Evolutionary conservation across 2,329 filamentous ascomycete species (phyloP).

Genomic region (Colletotrichum sp.): DNA sequence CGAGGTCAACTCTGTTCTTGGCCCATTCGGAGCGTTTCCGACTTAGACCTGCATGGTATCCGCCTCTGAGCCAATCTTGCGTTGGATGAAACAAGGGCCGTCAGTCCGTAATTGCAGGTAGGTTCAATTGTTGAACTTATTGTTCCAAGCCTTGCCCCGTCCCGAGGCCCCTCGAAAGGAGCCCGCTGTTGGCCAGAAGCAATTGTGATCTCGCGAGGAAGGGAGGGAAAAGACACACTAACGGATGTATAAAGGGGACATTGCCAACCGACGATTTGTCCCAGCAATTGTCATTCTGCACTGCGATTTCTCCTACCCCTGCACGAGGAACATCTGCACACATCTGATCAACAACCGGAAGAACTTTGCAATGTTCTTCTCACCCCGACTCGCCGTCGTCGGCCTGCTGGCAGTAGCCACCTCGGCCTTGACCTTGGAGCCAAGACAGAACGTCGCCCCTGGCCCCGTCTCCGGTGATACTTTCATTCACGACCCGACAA

Average conservation of each 20-base stretch:
- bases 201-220: neutral
- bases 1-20: neutral
- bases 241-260: neutral
- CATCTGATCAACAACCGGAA: neutral
- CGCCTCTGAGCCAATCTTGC: neutral
- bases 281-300: fast-evolving
- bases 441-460: conserved; percentile 16
- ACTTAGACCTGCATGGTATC: neutral
- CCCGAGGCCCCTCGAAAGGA: neutral
- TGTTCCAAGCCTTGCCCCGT: neutral
- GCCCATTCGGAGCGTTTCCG: neutral
- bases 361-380: neutral
- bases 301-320: neutral
- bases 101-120: neutral
- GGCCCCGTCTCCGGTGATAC: conserved; percentile 30
- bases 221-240: neutral
- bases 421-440: neutral
- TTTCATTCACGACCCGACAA: conserved; percentile 32
- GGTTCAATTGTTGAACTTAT: neutral
- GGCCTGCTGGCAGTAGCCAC: neutral
- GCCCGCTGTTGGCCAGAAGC: neutral
- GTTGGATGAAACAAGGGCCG: neutral
- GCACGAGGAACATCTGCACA: neutral
- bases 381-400: neutral
- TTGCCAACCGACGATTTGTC: neutral